Evolutionary conservation across 2,329 filamentous ascomycete species (phyloP).

Genomic region (Fusarium equiseti): DNA sequence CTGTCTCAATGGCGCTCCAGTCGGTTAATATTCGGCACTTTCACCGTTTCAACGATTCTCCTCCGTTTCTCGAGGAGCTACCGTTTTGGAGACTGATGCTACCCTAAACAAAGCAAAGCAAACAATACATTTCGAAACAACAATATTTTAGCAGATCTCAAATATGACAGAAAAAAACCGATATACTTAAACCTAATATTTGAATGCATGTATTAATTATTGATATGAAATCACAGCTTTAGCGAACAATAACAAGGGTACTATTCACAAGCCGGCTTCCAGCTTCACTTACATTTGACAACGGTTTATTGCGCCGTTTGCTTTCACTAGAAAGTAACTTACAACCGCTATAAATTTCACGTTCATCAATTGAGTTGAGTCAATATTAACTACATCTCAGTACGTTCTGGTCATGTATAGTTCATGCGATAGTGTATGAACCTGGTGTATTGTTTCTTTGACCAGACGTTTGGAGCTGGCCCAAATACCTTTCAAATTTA

Average conservation of each 20-base stretch:
- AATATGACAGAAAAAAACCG: not conserved
- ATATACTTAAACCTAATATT: not conserved
- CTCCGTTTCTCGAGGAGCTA: not conserved
- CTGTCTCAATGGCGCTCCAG: not conserved
- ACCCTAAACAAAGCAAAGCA: conserved; percentile 11
- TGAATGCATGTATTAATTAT: not conserved
- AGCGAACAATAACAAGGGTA: not conserved
- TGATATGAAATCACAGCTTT: not conserved
- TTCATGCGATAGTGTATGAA: not conserved
- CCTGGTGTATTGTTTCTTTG: not conserved
- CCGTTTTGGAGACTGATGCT: conserved; percentile 5
- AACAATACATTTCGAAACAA: not conserved
- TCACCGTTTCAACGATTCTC: not conserved
- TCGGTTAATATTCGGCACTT: conserved; percentile 43
- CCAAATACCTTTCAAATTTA: not conserved
- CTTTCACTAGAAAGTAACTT: not conserved
- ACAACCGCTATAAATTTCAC: not conserved
- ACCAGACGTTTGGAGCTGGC: not conserved
- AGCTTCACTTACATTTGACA: not conserved
- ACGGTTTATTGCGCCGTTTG: not conserved
- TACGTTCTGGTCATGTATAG: not conserved
- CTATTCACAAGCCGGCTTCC: not conserved
- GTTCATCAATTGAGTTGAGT: not conserved
- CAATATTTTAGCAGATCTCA: not conserved
- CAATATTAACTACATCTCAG: not conserved